Percentiles rank a stretch among this genome's conserved stretches.
phyloP scores from a whole-genome alignment of 2,329 filamentous ascomycete species.

The Colletotrichum chrysophilum region DNA sequence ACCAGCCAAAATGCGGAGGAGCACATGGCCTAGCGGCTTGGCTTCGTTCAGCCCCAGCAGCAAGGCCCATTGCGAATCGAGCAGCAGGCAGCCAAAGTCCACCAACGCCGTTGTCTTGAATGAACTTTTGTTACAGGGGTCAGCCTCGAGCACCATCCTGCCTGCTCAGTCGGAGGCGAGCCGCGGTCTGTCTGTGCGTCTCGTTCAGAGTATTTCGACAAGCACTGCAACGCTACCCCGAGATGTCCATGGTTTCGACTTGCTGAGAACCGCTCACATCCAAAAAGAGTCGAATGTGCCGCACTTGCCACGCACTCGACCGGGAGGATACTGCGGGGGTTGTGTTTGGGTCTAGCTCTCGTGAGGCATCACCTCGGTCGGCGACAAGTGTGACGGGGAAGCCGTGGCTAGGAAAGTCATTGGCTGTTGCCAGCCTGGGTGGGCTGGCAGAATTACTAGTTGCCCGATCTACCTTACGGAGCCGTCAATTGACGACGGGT shows the following conservation, averaged over 20 bases:
- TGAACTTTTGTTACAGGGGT: not conserved
- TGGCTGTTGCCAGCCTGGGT: not conserved
- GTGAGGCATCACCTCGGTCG: not conserved
- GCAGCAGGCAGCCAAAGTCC: not conserved
- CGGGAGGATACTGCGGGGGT: not conserved
- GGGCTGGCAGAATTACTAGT: not conserved
- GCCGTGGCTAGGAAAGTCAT: not conserved
- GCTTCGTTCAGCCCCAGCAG: not conserved
- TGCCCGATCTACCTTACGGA: not conserved
- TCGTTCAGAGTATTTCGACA: not conserved
- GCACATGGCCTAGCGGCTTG: not conserved
- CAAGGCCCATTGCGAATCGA: not conserved
- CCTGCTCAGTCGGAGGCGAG: not conserved
- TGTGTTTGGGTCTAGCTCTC: not conserved
- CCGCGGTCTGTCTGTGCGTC: not conserved
- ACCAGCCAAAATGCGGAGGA: not conserved
- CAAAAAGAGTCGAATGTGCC: not conserved
- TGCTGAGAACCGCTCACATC: not conserved
- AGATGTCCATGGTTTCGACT: not conserved
- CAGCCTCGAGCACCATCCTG: not conserved
- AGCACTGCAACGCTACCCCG: not conserved
- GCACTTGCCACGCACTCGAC: not conserved
- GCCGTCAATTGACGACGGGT: not conserved
- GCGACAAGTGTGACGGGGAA: not conserved
- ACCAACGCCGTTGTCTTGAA: not conserved